Base-by-base conservation (phyloP, 2,329 filamentous ascomycete species). In the Pseudocercospora fijiensis region DNA sequence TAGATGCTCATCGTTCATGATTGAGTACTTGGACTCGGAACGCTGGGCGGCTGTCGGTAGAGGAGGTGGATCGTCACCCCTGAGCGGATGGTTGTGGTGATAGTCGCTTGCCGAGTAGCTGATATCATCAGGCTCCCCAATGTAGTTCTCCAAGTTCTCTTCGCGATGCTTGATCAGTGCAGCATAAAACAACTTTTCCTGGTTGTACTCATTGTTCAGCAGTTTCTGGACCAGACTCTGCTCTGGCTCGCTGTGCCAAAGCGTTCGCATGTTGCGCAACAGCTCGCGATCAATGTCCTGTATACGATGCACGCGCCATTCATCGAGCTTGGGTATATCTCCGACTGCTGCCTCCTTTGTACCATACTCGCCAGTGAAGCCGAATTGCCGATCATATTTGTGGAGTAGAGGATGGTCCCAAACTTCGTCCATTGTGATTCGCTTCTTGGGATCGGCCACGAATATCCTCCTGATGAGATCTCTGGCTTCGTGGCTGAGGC, bases 161-260 rank as follows among this genome's bases (percentile, higher is more conserved):
- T 96, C 88, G 51, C 91, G 86, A 75, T 96, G 96, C 75, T 89
- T 90, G 68, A 89, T 79, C 7, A 99, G 84, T 20, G 96, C 85
- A 77, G 88, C 90, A 77, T 98, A 99, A 77, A 98, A 97, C 69
- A 94, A 84, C 74, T 96, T 96, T 74, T 97, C 92, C 61, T 96
- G 91, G 68, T 96, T 98, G 4, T 76, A 78, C 70, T 82, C 79
- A 49, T 76, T 72, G 69, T 76, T 80, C 59, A 80, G 69, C n/a
- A 98, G 82, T 72, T 87, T 89, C 61, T 86, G 81, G 24, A 89
- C 83, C 22, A 98, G 78, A 18, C 88, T 84, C 27, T 89, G 85
- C 69, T 94, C 90, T 33, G 86, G 86, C 68, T 91, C 89, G 70
- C 88, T 90, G 79, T 98, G 93, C 93, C 92, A 98, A 72, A 98